These are phyloP conservation scores for Fusarium sp. DNA, from an alignment of 2,329 filamentous ascomycete species.

Conservation along the genomic window DNA sequence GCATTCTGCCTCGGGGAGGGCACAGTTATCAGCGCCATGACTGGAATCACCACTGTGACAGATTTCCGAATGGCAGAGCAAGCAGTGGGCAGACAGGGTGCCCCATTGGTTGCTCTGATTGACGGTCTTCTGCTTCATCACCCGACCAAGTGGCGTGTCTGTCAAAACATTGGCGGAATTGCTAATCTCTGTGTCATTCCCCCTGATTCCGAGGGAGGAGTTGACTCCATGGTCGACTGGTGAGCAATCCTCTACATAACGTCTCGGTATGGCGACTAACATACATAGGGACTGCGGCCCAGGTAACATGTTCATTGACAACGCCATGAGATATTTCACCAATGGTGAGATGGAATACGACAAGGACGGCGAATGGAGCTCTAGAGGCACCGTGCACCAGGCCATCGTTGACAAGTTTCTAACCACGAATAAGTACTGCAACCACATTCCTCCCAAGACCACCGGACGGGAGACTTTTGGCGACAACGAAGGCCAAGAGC, in stretches of 20 bases:
- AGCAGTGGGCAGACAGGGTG: slow-evolving; percentile 68
- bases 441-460: slow-evolving; percentile 66
- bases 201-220: slow-evolving; percentile 56
- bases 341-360: slow-evolving; percentile 66
- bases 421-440: slow-evolving; percentile 63
- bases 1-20: slow-evolving; percentile 71
- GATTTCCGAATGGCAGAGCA: slow-evolving; percentile 72
- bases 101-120: slow-evolving; percentile 71
- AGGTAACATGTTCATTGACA: slow-evolving; percentile 71
- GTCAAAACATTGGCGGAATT: slow-evolving; percentile 73
- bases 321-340: slow-evolving; percentile 68
- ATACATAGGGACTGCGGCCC: slow-evolving; percentile 50
- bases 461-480: slow-evolving; percentile 72
- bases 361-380: slow-evolving; percentile 65
- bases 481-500: slow-evolving; percentile 66
- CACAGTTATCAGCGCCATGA: slow-evolving; percentile 66
- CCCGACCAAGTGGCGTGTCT: slow-evolving; percentile 68
- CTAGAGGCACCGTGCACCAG: slow-evolving; percentile 64
- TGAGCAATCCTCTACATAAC: not conserved
- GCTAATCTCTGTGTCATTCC: slow-evolving; percentile 73
- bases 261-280: not conserved
- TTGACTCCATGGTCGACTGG: slow-evolving; percentile 26
- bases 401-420: slow-evolving; percentile 50
- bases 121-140: slow-evolving; percentile 70
- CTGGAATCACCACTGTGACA: slow-evolving; percentile 70